Base-by-base conservation (phyloP, 2,329 filamentous ascomycete genomes). In the Neopestalotiopsis sp. region DNA sequence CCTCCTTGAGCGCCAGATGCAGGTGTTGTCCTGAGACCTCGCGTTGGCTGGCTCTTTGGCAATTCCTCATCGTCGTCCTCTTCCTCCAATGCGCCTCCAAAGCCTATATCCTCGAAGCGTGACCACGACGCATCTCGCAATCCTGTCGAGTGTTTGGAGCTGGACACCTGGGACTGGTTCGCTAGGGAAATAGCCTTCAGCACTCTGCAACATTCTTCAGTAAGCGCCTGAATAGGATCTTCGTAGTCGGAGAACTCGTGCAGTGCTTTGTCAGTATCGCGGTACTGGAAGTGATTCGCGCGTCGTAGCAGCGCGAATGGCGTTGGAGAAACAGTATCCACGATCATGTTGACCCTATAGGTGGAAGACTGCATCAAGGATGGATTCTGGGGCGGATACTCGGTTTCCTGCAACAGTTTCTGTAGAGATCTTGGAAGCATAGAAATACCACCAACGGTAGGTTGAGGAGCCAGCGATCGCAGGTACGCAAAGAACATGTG, bases 401-500 rank as follows among this genome's bases (percentile, higher is more conserved):
- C 94, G 64, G 95, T 97, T 74, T 97, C 94, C 76, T 95, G 91
- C 45, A 98, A 87, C 13, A 99, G 86, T 73, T 95, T 93, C 81
- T 98, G 94, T 20, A 99, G 87, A 13, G 96, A 97, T 78, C 95
- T 92, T 9, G 96, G 96, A 17, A 99, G 88, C 72, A 92, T 88
- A 0, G 95, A 93, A 70, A 98, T 97, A 61, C 93, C 93, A 71
- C 90, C 93, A 66, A 92, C 84, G 38, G 89, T 88, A 71, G 91
- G 88, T 71, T 95, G 92, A n/a, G 96, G 95, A 1, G 94, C 90
- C 61, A 97, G 84, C 0, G 95, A 98, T 74, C 96, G 90, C 62
- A 99, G 89, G 79, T 98, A 99, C 68, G 96, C 96, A 78, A 99
- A 99, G 86, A 99, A 99, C 67, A 99, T 85, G 83, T 99, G 96